Evolutionary conservation across 1,284 basidiomycete genomes (phyloP).

Genomic region (Fomes fomentarius): DNA sequence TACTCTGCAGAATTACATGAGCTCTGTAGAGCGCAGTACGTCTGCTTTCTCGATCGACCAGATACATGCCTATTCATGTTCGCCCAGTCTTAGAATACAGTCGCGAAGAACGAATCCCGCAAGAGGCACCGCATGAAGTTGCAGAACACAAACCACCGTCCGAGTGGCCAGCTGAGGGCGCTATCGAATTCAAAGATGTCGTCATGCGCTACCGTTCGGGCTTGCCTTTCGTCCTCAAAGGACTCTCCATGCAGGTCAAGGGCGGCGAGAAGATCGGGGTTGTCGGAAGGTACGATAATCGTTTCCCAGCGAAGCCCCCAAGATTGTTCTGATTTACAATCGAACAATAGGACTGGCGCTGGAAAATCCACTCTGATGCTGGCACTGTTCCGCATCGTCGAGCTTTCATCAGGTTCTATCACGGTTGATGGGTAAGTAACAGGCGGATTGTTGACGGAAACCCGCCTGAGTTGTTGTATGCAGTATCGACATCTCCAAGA

Average conservation of each 20-base stretch:
- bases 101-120: slow-evolving; percentile 53
- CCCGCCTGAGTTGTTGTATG: neutral
- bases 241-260: slow-evolving; percentile 56
- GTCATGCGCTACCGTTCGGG: slow-evolving; percentile 61
- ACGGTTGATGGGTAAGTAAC: slow-evolving; percentile 52
- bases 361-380: slow-evolving; percentile 72
- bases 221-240: slow-evolving; percentile 60
- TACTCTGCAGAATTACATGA: slow-evolving; percentile 64
- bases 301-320: neutral
- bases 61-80: too few relatives aligned
- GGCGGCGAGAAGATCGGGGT: slow-evolving; percentile 84
- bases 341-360: slow-evolving; percentile 65
- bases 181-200: slow-evolving; percentile 56
- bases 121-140: slow-evolving; percentile 67
- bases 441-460: neutral
- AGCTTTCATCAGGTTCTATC: slow-evolving; percentile 68
- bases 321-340: neutral
- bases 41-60: slow-evolving; percentile 3
- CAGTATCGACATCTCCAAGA: slow-evolving; percentile 63
- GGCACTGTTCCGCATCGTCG: slow-evolving; percentile 50
- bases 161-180: slow-evolving; percentile 55
- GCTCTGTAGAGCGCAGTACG: slow-evolving; percentile 69
- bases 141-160: slow-evolving; percentile 52
- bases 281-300: slow-evolving; percentile 49
- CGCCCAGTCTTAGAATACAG: slow-evolving; percentile 72